These are phyloP conservation scores for Sclerotinia subarctica DNA, from an alignment of 2,329 filamentous ascomycete species.

Conservation along the genomic window DNA sequence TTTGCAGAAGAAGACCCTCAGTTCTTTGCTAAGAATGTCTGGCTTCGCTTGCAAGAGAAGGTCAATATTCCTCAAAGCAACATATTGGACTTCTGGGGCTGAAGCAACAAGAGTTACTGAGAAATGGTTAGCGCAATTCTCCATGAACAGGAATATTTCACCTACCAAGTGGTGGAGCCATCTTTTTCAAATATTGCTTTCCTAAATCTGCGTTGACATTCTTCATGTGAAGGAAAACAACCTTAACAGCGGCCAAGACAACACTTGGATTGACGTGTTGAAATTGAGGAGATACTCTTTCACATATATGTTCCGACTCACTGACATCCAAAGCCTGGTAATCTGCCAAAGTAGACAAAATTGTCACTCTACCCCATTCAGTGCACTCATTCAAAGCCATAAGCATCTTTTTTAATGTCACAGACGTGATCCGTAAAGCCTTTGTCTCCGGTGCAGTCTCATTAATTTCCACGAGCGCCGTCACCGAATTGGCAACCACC, in stretches of 20 bases:
- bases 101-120: constrained; percentile 92
- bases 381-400: constrained; percentile 98
- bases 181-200: constrained; percentile 91
- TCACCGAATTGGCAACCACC: constrained; percentile 97
- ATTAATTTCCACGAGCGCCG: constrained; percentile 85
- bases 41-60: constrained; percentile 92
- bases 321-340: constrained; percentile 86
- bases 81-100: constrained; percentile 95
- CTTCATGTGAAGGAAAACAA: constrained; percentile 95
- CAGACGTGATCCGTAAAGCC: constrained; percentile 77
- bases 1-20: constrained; percentile 99
- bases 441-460: constrained; percentile 88
- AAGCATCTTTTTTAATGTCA: constrained; percentile 88
- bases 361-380: constrained; percentile 95
- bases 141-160: not conserved
- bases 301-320: constrained; percentile 97
- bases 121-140: constrained; percentile 23
- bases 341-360: constrained; percentile 83
- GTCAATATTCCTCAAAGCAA: constrained; percentile 93
- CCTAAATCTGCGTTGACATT: constrained; percentile 73
- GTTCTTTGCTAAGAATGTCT: constrained; percentile 93
- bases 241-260: constrained; percentile 94
- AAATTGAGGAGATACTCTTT: constrained; percentile 92
- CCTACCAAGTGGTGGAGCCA: constrained; percentile 89
- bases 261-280: constrained; percentile 98